A percentile compares a stretch with the other conserved stretches of the same genome.
phyloP scores from a whole-genome alignment of 495 filamentous ascomycete genomes.

The Articulospora tetracladia region DNA sequence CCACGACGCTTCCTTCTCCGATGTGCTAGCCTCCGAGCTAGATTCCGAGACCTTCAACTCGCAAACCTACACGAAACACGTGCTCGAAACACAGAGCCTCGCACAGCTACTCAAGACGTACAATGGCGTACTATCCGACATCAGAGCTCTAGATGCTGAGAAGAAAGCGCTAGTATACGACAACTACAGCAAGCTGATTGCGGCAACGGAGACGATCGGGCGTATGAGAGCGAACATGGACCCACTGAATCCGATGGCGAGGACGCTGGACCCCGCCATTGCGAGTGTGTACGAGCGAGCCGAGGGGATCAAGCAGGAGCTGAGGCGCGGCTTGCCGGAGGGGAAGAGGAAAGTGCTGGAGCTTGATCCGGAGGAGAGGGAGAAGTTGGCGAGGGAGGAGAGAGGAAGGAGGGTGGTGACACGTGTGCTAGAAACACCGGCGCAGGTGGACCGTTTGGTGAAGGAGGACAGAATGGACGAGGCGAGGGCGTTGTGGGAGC shows the following conservation, averaged over 20 bases:
- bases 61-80: conserved; percentile 54
- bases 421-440: conserved; percentile 62
- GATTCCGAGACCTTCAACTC: conserved; percentile 55
- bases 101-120: conserved; percentile 62
- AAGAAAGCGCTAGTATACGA: conserved; percentile 96
- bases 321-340: conserved; percentile 41
- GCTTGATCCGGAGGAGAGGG: conserved; percentile 28
- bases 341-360: conserved; percentile 30
- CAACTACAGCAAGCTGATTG: conserved; percentile 94
- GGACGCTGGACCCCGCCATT: conserved; percentile 73
- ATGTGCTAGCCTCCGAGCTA: conserved; percentile 43
- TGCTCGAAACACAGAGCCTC: conserved; percentile 61
- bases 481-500: conserved; percentile 55
- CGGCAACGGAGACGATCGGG: conserved; percentile 90
- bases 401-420: conserved; percentile 63
- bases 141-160: conserved; percentile 87
- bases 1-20: conserved; percentile 21
- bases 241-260: conserved; percentile 63
- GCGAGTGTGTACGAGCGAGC: conserved; percentile 78
- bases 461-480: conserved; percentile 58
- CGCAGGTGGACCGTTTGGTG: conserved; percentile 60
- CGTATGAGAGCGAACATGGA: conserved; percentile 78
- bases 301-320: conserved; percentile 51
- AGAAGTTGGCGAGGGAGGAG: conserved; percentile 32
- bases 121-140: conserved; percentile 65